These are phyloP conservation scores for Paragyromitra xinjiangensis DNA, from an alignment of 495 filamentous ascomycete species.

Conservation along the genomic window DNA sequence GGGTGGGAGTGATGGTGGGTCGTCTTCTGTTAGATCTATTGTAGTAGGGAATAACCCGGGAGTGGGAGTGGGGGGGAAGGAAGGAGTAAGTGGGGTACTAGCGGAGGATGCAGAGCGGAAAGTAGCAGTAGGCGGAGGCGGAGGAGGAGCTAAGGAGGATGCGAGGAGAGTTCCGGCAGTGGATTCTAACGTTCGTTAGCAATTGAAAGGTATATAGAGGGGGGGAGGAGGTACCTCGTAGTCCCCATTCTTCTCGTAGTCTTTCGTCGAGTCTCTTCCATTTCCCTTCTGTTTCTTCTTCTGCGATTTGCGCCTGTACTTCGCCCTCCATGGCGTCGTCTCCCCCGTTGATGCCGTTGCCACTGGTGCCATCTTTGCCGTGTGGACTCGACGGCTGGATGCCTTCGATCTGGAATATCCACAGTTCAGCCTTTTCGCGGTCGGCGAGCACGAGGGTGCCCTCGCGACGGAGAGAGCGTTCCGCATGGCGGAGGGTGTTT, in stretches of 20 bases:
- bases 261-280: slow-evolving; percentile 53
- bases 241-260: slow-evolving; percentile 52
- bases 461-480: slow-evolving; percentile 50
- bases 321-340: slow-evolving; percentile 48
- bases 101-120: slow-evolving; percentile 37
- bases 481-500: slow-evolving; percentile 50
- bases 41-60: slow-evolving; percentile 48
- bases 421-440: slow-evolving; percentile 47
- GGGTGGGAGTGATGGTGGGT: slow-evolving; percentile 19
- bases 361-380: slow-evolving; percentile 29
- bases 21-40: slow-evolving; percentile 56
- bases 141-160: slow-evolving; percentile 48
- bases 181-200: slow-evolving; percentile 40
- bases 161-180: slow-evolving; percentile 49
- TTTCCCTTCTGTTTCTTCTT: slow-evolving; percentile 54
- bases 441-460: slow-evolving; percentile 54
- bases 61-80: slow-evolving; percentile 26
- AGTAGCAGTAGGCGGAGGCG: slow-evolving; percentile 42
- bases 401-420: slow-evolving; percentile 55
- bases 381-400: slow-evolving; percentile 13
- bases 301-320: slow-evolving; percentile 51
- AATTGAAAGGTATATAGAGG: neutral
- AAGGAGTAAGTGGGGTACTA: slow-evolving; percentile 39
- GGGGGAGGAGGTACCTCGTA: slow-evolving; percentile 37
- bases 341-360: neutral